Conservation (phyloP, 2,329 filamentous ascomycete species). For the Lanzia echinophila region DNA sequence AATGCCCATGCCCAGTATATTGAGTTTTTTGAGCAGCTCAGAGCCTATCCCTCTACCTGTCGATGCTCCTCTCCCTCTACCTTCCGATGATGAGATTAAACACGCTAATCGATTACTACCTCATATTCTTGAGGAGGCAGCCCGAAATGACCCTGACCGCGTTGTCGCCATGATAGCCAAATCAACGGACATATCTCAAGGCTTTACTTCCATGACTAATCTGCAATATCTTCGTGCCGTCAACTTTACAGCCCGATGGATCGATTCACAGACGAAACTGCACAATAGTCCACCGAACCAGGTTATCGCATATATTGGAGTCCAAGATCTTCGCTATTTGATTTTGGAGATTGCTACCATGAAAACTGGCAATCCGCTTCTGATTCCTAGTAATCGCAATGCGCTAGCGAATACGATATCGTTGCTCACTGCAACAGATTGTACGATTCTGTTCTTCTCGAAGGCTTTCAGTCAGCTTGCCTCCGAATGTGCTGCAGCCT, state of each 20-base stretch:
- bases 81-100: neutral
- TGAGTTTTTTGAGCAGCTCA: too few species aligned
- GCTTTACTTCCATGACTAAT: conserved; percentile 12
- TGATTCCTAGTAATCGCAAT: conserved; percentile 17
- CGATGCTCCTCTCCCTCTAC: neutral
- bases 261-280: conserved; percentile 5
- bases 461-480: conserved; percentile 3
- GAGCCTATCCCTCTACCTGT: neutral
- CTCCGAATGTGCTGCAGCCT: neutral
- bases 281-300: neutral
- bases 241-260: conserved; percentile 19
- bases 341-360: conserved; percentile 7
- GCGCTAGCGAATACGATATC: conserved; percentile 16
- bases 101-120: conserved; percentile 11
- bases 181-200: neutral
- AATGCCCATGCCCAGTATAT: too few species aligned
- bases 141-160: conserved; percentile 7
- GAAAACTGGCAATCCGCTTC: conserved; percentile 12
- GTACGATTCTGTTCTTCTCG: conserved; percentile 14
- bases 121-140: conserved; percentile 14
- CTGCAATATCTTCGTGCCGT: conserved; percentile 16
- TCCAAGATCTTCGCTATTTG: conserved; percentile 22
- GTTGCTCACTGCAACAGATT: conserved; percentile 14
- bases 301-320: conserved; percentile 18
- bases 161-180: conserved; percentile 14